Base-by-base conservation (phyloP, 495 filamentous ascomycete genomes). In the Daldinia vernicosa region DNA sequence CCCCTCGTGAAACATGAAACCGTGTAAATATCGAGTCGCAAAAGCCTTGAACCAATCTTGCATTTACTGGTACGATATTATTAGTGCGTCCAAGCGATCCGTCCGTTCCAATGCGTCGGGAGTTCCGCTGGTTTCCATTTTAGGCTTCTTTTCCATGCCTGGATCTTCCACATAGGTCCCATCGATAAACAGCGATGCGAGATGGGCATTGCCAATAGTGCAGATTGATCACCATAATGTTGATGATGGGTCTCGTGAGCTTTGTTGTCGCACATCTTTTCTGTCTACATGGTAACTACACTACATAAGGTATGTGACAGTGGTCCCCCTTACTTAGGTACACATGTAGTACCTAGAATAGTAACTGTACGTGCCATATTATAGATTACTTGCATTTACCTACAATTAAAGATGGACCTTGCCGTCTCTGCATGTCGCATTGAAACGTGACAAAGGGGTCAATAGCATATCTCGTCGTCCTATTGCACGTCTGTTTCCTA, bases 401-500 rank as follows among this genome's bases (percentile, higher is more conserved):
- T 72, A 63, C 45, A 43, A 26, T 50, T 58, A 63, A 30, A 51
- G 58, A 63, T 62, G 59, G 43, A 30, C 40, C 37, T 56, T 61
- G 19, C 33, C 33, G 43, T 64, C 60, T 60, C 33, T 64, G 45
- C 45, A 51, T 54, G 40, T 14, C 39, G 43, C 50, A 33, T 66
- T 66, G 65, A 72, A 72, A 72, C 65, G 33, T 55, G 70, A 69
- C 70, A 61, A 61, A 43, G 65, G 70, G 70, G 50, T 45, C 9
- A 5, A 22, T 22, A 37, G 55, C 35, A 56, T 17, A 65, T 35
- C 52, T 72, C 54, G 6, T 27, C 40, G 60, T 64, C 57, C 65
- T n/a, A 72, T 72, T 72, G 59, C 64, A 39, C 69, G 30, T 22
- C 32, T 37, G 19, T 37, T 37, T 37, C 32, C 54, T 28, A 47